These are phyloP conservation scores for Diaporthe destruens DNA, from an alignment of 2,329 filamentous ascomycete genomes.

Conservation along the genomic window DNA sequence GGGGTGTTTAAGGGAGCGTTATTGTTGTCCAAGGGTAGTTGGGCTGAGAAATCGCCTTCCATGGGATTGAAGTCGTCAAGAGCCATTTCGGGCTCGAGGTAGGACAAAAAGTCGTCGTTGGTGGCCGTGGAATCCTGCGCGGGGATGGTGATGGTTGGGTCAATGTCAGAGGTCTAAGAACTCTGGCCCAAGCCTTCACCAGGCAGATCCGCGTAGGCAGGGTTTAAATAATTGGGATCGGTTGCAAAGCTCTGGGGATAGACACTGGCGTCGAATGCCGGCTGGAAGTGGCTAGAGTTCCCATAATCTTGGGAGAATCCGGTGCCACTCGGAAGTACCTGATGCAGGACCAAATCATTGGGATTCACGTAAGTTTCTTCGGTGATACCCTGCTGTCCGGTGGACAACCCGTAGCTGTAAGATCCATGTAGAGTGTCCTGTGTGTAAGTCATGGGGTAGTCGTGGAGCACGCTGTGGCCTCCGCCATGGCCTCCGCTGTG, in stretches of 20 bases:
- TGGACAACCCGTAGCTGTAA: neutral
- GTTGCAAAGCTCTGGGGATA: neutral
- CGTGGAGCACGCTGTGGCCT: neutral
- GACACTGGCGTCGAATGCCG: neutral
- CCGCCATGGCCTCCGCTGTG: neutral
- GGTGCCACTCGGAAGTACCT: neutral
- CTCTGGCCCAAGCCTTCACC: neutral
- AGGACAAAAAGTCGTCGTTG: neutral
- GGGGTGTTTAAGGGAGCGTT: neutral
- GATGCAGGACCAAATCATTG: neutral
- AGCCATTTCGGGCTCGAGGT: neutral
- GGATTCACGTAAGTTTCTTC: neutral
- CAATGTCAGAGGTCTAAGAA: neutral
- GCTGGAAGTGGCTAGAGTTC: neutral
- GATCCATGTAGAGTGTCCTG: neutral
- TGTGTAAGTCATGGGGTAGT: neutral
- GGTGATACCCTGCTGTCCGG: neutral
- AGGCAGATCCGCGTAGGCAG: neutral
- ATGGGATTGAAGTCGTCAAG: neutral
- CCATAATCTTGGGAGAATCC: neutral
- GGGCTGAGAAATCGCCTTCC: neutral
- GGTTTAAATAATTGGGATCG: neutral
- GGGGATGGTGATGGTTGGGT: neutral
- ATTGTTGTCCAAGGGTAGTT: neutral
- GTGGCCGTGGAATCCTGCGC: neutral